Base-by-base conservation (phyloP, 305 asterid species). In the Andrographis paniculata region DNA sequence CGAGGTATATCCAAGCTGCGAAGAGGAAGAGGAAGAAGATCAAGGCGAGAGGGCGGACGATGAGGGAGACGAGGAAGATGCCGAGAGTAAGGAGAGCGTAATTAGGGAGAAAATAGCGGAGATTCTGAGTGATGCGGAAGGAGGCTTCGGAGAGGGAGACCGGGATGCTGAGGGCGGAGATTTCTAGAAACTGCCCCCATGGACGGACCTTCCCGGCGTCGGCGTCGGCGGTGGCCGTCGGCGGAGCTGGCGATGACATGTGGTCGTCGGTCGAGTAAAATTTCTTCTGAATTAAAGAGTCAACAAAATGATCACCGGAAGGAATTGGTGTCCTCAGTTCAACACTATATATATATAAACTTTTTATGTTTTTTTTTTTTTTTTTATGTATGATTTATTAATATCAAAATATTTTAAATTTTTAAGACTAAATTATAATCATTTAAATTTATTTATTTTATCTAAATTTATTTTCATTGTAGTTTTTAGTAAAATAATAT, bases 131-230 rank as follows among this genome's bases (percentile, higher is more conserved):
- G 79, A 89, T 41, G 27, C 98, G 94, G 37, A 63, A 62, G 42
- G 84, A 67, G 61, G 93, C 50, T 49, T 89, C 98, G 49, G 95
- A 79, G 67, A 89, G 37, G 64, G 95, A 82, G 65, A 80, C 65
- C 20, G 98, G 93, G 60, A 80, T 58, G 68, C 88, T 77, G 27
- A 85, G 47, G 37, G 89, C 58, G 19, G 92, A 52, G 1, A 54
- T 50, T 73, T 75, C 74, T 0, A 68, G 35, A 66, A 89, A 75
- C 44, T 58, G 76, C 23, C 20, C 65, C 98, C 98, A 89, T 16
- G 95, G 88, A 12, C 86, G 88, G 65, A 84, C 67, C 52, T 49
- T 55, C 55, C 75, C 20, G 63, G 75, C 18, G 69, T 37, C 14
- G 7, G 42, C 17, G 80, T 43, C 53, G 86, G 61, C 79, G n/a